phyloP scores from a whole-genome alignment of 2,329 filamentous ascomycete genomes.

The Ascochyta viciae-villosae region DNA sequence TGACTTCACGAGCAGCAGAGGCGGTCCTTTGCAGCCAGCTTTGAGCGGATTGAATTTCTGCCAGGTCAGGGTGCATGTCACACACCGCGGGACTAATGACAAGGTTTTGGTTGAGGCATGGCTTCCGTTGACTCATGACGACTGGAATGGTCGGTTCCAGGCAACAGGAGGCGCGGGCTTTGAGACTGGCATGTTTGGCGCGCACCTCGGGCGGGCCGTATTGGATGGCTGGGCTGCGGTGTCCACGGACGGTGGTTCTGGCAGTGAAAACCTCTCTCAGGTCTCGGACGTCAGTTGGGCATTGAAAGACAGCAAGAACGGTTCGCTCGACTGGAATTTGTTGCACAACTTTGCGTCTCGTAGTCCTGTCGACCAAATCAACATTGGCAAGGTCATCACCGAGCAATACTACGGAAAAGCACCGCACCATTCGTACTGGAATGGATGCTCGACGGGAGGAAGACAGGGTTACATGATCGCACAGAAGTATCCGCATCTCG shows the following conservation, averaged over 20 bases:
- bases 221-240: constrained; percentile 40
- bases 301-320: constrained; percentile 23
- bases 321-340: constrained; percentile 37
- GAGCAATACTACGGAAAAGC: constrained; percentile 44
- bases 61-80: constrained; percentile 30
- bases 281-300: constrained; percentile 29
- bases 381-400: constrained; percentile 45
- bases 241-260: constrained; percentile 44
- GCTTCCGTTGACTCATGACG: constrained; percentile 33
- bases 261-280: constrained; percentile 11
- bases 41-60: constrained; percentile 30
- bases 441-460: constrained; percentile 46
- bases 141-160: constrained; percentile 46
- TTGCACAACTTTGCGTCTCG: constrained; percentile 50
- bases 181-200: constrained; percentile 38
- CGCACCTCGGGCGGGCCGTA: constrained; percentile 34
- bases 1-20: constrained; percentile 23
- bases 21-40: constrained; percentile 12
- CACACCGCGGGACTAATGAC: constrained; percentile 31
- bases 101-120: constrained; percentile 37
- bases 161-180: constrained; percentile 42
- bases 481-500: constrained; percentile 40
- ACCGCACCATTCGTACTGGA: constrained; percentile 46
- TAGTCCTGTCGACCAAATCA: constrained; percentile 46
- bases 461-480: constrained; percentile 46